Percentiles rank a stretch among this genome's conserved stretches.
Conservation (phyloP, 228 moss, liverwort and hornwort species). For the Sphagnum magellanicum region DNA sequence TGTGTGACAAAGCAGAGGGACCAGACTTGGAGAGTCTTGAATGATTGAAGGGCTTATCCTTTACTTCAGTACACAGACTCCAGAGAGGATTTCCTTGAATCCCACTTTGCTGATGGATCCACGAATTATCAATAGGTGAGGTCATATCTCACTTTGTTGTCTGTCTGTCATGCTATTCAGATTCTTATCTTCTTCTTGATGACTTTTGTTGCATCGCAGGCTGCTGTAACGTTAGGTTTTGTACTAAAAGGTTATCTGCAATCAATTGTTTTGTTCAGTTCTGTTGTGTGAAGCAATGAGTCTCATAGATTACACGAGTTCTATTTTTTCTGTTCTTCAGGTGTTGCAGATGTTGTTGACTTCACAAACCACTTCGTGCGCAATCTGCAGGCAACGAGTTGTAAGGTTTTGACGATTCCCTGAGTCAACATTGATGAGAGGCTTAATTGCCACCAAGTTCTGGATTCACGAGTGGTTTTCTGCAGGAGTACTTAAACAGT, state of each 20-base stretch:
- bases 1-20: too few relatives aligned
- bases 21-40: too few relatives aligned
- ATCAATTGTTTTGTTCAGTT: too few relatives aligned
- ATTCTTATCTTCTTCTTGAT: too few relatives aligned
- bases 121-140: slow-evolving; percentile 50
- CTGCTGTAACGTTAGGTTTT: too few relatives aligned
- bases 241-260: too few relatives aligned
- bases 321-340: slow-evolving; percentile 20
- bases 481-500: slow-evolving; percentile 70
- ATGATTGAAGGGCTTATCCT: neutral
- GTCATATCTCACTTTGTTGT: neutral
- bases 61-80: slow-evolving; percentile 45
- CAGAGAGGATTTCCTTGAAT: slow-evolving; percentile 65
- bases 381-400: slow-evolving; percentile 63
- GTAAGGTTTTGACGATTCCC: slow-evolving; percentile 22
- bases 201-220: neutral
- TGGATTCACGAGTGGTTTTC: neutral
- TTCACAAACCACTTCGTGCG: slow-evolving; percentile 76
- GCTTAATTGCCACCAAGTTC: too few relatives aligned
- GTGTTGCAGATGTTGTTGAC: slow-evolving; percentile 75
- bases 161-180: neutral
- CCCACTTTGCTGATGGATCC: slow-evolving; percentile 85
- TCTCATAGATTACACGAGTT: neutral
- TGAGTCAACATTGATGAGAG: too few relatives aligned
- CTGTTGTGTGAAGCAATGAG: too few relatives aligned